phyloP scores from a whole-genome alignment of 805 yeast genomes.

The Yamadazyma tumulicola region DNA sequence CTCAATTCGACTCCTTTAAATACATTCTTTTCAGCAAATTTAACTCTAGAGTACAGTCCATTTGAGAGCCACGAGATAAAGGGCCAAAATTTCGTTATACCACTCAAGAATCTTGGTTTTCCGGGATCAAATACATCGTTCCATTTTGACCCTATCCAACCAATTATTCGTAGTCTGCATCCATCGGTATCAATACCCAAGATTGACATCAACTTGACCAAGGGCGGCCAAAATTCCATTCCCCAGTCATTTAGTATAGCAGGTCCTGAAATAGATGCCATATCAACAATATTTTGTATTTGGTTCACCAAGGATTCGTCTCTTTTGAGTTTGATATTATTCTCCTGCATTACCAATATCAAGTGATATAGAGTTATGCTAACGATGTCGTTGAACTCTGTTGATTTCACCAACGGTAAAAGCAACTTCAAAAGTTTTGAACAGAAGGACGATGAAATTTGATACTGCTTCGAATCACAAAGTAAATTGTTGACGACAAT shows the following conservation, averaged over 20 bases:
- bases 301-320: constrained; percentile 45
- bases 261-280: constrained; percentile 65
- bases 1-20: too few relatives aligned
- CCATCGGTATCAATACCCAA: constrained; percentile 26
- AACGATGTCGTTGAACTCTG: not conserved
- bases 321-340: not conserved
- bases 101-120: constrained; percentile 7
- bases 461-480: too few relatives aligned
- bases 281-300: constrained; percentile 48
- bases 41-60: too few relatives aligned
- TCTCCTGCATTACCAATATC: not conserved
- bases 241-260: constrained; percentile 42
- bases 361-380: constrained; percentile 1
- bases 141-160: constrained; percentile 56
- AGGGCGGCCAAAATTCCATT: constrained; percentile 48
- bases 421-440: constrained; percentile 1
- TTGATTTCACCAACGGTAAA: constrained; percentile 8
- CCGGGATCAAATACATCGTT: constrained; percentile 11
- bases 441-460: not conserved
- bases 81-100: constrained; percentile 17
- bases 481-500: too few relatives aligned
- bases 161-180: constrained; percentile 27
- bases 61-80: constrained; percentile 51
- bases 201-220: constrained; percentile 6
- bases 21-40: too few relatives aligned